Evolutionary conservation across 306 rosid genomes (phyloP).

Genomic region (Lablab purpureus): DNA sequence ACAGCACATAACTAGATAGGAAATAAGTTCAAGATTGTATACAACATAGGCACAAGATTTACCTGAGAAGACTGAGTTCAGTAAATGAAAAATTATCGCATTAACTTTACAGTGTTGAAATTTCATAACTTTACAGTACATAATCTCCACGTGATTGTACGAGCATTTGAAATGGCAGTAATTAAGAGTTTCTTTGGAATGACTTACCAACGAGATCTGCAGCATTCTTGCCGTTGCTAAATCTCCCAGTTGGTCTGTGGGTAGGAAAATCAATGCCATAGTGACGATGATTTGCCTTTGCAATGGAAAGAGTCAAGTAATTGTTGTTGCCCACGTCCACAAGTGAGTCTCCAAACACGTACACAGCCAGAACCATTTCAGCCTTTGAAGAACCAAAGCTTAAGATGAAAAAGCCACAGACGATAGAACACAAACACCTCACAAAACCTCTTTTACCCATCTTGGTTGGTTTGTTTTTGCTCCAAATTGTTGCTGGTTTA

Average conservation of each 20-base stretch:
- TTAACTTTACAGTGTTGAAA: constrained; percentile 2
- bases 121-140: background rate
- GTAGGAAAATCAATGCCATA: constrained; percentile 77
- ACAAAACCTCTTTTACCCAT: constrained; percentile 32
- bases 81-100: background rate
- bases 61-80: constrained; percentile 1
- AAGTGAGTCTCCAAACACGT: constrained; percentile 85
- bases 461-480: constrained; percentile 13
- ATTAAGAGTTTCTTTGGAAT: background rate
- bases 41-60: background rate
- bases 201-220: constrained; percentile 73
- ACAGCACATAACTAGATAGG: background rate
- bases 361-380: constrained; percentile 65
- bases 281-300: constrained; percentile 72
- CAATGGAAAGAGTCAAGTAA: constrained; percentile 58
- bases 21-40: background rate
- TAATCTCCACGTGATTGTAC: background rate
- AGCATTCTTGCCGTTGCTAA: constrained; percentile 82
- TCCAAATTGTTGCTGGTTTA: constrained; percentile 3
- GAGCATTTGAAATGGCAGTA: background rate
- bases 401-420: constrained; percentile 18
- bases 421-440: background rate
- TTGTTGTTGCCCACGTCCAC: constrained; percentile 89
- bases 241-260: constrained; percentile 72
- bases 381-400: constrained; percentile 48